Base-by-base conservation (phyloP, 2,329 filamentous ascomycete species). In the Talaromyces amestolkiae region DNA sequence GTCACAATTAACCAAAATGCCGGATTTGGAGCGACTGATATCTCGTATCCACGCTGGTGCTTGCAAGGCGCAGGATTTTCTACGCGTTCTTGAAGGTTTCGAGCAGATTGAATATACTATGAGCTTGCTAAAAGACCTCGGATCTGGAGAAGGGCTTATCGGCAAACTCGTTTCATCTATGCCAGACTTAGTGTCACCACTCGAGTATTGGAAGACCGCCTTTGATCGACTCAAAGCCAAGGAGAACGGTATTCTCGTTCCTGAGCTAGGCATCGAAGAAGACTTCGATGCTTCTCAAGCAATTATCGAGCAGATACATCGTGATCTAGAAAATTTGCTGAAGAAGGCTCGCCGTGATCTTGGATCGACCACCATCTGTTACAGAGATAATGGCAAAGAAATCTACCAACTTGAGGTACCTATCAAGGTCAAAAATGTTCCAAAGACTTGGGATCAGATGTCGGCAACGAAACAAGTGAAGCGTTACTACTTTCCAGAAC, bases 31-130 rank as follows among this genome's bases (percentile, higher is more conserved):
- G 77, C 86, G 95, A 45, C 85, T 98, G 54, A 96, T 98, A 63
- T 99, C 95, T 31, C 90, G 95, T 9, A 90, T 99, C 11, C 95
- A 99, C 73, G 95, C 95, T 0, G 91, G 92, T 0, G 88, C 88
- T n/a, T 97, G 93, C 80, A 92, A 89, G 73, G 87, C 93, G 0
- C 91, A 95, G 65, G 95, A 99, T 75, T 99, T 99, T 76, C 88
- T 98, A 54, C 91, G 89, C 58, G 94, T 98, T 0, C 83, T 99
- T 0, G 93, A 98, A 76, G 95, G 95, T 0, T 99, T 97, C 71
- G 95, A 98, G 80, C 94, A 97, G 78, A 98, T 99, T 54, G 93
- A 97, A 68, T 95, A 97, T 76, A 96, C 93, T 0, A 92, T 97
- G 85, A 86, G 87, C 61, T 84, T 98, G 24, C 84, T 98, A 1